Conservation (phyloP, 225 moss, liverwort and hornwort genomes). For the Sphagnum contortum region DNA sequence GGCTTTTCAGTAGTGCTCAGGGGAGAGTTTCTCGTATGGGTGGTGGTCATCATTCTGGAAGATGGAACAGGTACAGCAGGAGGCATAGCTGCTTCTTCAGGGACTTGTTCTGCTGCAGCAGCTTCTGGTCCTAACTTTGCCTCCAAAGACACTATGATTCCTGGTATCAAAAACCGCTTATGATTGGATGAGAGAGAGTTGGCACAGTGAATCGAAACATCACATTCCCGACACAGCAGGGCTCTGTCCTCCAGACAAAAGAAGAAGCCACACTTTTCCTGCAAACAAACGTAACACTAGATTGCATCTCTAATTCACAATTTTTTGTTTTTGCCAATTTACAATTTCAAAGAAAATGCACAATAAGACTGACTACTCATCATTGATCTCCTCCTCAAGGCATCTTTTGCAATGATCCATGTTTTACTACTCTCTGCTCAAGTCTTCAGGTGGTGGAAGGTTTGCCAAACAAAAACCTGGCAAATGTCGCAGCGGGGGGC, state of each 20-base stretch:
- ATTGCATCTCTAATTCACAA: too few relatives aligned
- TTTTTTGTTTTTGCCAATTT: too few relatives aligned
- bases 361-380: not conserved
- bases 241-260: constrained; percentile 57
- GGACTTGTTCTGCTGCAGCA: not conserved
- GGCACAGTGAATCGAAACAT: constrained; percentile 42
- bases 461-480: not conserved
- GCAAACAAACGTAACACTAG: constrained; percentile 4
- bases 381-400: not conserved
- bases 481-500: constrained; percentile 5
- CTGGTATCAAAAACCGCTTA: constrained; percentile 42
- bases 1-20: not conserved
- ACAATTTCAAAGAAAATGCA: too few relatives aligned
- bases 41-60: not conserved
- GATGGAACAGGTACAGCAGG: not conserved
- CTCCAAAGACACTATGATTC: constrained; percentile 38
- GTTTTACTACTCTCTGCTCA: not conserved
- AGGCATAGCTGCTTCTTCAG: constrained; percentile 11
- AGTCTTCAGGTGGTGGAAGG: not conserved
- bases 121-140: constrained; percentile 10
- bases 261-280: constrained; percentile 51
- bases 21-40: not conserved
- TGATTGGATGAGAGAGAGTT: constrained; percentile 36
- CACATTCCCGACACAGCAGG: constrained; percentile 51
- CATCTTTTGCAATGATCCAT: not conserved